phyloP scores from a whole-genome alignment of 1,284 basidiomycete genomes.

The Sanghuangporus sanghuang region DNA sequence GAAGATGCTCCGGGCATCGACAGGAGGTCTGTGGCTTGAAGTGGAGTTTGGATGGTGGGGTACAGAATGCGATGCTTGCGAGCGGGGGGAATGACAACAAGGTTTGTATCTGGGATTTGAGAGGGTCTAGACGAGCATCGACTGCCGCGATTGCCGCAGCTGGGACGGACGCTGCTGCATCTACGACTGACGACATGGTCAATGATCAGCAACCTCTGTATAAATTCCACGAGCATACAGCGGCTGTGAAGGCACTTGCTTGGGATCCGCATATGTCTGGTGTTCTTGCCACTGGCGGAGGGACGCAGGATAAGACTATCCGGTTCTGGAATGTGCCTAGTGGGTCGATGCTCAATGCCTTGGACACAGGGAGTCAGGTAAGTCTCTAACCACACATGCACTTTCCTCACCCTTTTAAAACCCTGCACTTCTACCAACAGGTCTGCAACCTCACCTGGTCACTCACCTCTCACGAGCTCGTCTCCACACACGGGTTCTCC shows the following conservation, averaged over 20 bases:
- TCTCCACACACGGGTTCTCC: constrained; percentile 97
- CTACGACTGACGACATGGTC: constrained; percentile 33
- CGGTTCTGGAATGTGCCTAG: constrained; percentile 95
- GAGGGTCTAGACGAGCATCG: constrained; percentile 52
- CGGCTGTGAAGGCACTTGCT: constrained; percentile 95
- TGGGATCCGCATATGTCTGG: constrained; percentile 97
- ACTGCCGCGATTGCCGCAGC: neutral
- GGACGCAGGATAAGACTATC: constrained; percentile 96
- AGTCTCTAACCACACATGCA: constrained; percentile 24
- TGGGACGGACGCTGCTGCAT: neutral
- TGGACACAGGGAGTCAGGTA: constrained; percentile 93
- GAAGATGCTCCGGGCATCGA: constrained; percentile 75
- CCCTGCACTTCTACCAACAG: constrained; percentile 34
- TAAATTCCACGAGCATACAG: constrained; percentile 95
- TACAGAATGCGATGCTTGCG: constrained; percentile 70
- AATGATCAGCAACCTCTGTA: constrained; percentile 69
- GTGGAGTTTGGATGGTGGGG: constrained; percentile 72
- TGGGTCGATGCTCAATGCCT: constrained; percentile 78
- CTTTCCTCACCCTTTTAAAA: neutral
- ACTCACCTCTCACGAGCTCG: constrained; percentile 91
- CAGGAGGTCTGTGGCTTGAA: constrained; percentile 97
- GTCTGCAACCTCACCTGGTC: constrained; percentile 99
- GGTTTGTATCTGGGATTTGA: constrained; percentile 91
- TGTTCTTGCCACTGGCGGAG: constrained; percentile 93
- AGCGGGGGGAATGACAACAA: constrained; percentile 99